Percentiles rank a stretch among this genome's conserved stretches.
Conservation (phyloP, 2,329 filamentous ascomycete genomes). For the Albophoma yamanashiensis region DNA sequence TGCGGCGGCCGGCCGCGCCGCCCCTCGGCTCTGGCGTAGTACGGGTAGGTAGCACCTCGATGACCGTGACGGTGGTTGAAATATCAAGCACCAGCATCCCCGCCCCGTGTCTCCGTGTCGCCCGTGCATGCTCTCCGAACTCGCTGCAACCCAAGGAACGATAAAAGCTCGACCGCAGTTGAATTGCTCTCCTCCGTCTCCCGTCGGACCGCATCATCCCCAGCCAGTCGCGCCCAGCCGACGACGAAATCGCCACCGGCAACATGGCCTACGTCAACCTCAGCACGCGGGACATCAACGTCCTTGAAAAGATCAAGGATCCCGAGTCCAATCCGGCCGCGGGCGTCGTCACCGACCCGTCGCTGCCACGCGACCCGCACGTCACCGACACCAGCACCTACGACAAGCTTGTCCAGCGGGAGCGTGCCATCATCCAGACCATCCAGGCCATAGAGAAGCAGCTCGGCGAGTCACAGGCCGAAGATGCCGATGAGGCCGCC, state of each 20-base stretch:
- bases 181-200: not conserved
- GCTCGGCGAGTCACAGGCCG: conserved; percentile 30
- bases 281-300: conserved; percentile 47
- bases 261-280: conserved; percentile 39
- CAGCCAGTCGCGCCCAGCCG: not conserved
- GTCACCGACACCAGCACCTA: conserved; percentile 41
- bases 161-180: not conserved
- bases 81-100: not conserved
- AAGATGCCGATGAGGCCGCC: conserved; percentile 23
- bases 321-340: conserved; percentile 50
- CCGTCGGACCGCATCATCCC: not conserved
- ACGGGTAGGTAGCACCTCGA: not conserved
- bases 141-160: not conserved
- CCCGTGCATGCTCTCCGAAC: not conserved
- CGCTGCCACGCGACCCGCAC: conserved; percentile 46
- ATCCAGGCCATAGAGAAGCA: conserved; percentile 47
- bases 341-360: conserved; percentile 42
- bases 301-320: conserved; percentile 57
- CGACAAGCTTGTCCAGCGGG: conserved; percentile 34
- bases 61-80: not conserved
- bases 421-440: conserved; percentile 40
- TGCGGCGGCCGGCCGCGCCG: not conserved
- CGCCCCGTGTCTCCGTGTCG: not conserved
- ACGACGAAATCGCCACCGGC: not conserved
- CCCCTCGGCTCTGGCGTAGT: not conserved